Evolutionary conservation across 192 early-diverging fungal species (phyloP).

Genomic region (Gaertneriomyces sp.): DNA sequence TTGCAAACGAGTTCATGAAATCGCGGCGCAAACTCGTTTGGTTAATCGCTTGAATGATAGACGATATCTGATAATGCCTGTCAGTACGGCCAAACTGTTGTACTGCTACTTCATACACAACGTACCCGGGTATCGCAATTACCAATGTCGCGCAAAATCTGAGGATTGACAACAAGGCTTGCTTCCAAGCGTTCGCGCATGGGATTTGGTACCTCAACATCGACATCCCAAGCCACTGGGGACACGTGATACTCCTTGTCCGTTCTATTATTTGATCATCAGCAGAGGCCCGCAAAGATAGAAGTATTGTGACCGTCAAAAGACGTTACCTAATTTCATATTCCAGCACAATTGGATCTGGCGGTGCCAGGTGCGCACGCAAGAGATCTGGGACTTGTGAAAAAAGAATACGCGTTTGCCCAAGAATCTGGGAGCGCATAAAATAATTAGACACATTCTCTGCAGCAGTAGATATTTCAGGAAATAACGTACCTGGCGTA

Average conservation of each 20-base stretch:
- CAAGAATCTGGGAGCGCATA: constrained; percentile 56
- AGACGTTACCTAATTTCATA: constrained; percentile 74
- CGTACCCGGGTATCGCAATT: constrained; percentile 47
- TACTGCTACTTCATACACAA: background rate
- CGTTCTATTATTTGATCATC: constrained; percentile 34
- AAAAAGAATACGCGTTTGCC: constrained; percentile 65
- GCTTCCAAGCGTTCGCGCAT: constrained; percentile 57
- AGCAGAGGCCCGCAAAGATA: background rate
- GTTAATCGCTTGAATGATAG: constrained; percentile 57
- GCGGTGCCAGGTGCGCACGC: constrained; percentile 64
- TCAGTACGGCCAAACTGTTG: background rate
- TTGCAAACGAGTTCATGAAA: constrained; percentile 83
- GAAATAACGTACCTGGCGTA: constrained; percentile 57
- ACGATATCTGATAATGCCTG: constrained; percentile 18
- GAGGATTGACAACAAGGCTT: constrained; percentile 22
- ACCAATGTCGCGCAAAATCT: constrained; percentile 35
- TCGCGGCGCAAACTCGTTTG: constrained; percentile 87
- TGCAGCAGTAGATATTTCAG: background rate
- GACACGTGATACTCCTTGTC: constrained; percentile 75
- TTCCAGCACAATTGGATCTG: constrained; percentile 85
- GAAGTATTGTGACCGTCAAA: background rate
- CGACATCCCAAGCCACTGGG: constrained; percentile 80
- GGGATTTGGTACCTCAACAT: constrained; percentile 78
- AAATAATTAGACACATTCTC: background rate
- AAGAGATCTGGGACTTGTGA: constrained; percentile 80